Evolutionary conservation across 345 rosid genomes (phyloP), one percentile per base, ranked within the genome.

Genomic region (Raphanus raphanistrum): DNA sequence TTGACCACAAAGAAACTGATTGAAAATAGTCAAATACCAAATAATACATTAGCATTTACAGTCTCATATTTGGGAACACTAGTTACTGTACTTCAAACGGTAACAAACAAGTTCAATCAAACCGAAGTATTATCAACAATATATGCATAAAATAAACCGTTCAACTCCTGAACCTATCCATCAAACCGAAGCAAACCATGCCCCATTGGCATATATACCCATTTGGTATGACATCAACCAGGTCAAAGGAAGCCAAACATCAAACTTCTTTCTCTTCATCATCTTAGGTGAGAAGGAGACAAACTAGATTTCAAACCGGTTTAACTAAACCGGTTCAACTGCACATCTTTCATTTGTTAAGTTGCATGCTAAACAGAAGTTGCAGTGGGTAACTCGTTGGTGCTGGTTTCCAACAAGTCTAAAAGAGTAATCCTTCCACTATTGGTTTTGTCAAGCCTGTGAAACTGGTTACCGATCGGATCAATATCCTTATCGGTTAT

Each of bases 171-270:
- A 59, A 27, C 66, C 54, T 36, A 57, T 48, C 8, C 6, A 71
- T 31, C 62, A 45, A 62, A 72, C 48, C 31, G 16, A 41, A 43
- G 43, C 33, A 62, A 28, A 45, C 21, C 76, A n/a, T n/a, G n/a
- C n/a, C n/a, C n/a, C n/a, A 72, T 45, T 15, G n/a, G 27, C 62
- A 68, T 41, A 68, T 41, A 2, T 48, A 67, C 58, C 25, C 38
- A 8, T n/a, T 15, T 48, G 66, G 55, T 50, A 50, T 50, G 55
- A 50, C 21, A 50, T 50, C 55, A 5, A 50, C n/a, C 55, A n/a
- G 21, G 55, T 50, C 55, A 50, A 41, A 50, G 21, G 16, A 50
- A 50, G n/a, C 8, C 55, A 50, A 50, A 50, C 55, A 50, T 50
- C 55, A 50, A 50, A n/a, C 55, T 1, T 5, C 55, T 1, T 50